Percentiles rank a stretch among this genome's conserved stretches.
These are phyloP conservation scores for Chenopodium formosanum DNA, from an alignment of 148 eudicot genomes.

Conservation along the genomic window DNA sequence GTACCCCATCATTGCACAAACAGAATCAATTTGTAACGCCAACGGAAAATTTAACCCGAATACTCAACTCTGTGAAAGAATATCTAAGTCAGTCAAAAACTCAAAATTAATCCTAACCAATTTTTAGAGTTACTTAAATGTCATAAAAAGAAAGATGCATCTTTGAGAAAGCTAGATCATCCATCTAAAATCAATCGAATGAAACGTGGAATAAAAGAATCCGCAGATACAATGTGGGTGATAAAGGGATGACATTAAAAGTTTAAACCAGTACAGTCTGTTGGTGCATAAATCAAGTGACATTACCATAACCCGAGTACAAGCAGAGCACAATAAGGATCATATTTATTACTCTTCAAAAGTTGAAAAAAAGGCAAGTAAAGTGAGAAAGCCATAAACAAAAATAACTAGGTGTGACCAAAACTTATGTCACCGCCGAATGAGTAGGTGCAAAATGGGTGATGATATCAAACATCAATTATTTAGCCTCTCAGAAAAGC, in stretches of 20 bases:
- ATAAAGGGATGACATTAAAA: constrained; percentile 12
- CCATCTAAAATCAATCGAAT: background rate
- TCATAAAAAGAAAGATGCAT: background rate
- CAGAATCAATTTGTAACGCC: constrained; percentile 16
- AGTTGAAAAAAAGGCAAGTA: background rate
- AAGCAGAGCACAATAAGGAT: background rate
- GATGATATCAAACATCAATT: constrained; percentile 16
- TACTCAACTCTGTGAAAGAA: background rate
- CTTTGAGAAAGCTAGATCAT: background rate
- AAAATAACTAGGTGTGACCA: constrained; percentile 19
- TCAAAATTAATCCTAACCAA: background rate
- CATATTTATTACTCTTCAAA: constrained; percentile 14
- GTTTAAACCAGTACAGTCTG: background rate
- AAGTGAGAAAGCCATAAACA: constrained; percentile 16
- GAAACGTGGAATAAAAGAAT: background rate
- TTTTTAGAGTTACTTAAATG: background rate
- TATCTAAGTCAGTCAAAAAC: background rate
- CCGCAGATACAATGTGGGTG: background rate
- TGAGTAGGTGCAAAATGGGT: constrained; percentile 17
- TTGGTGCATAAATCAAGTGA: constrained; percentile 9
- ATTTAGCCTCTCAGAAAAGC: background rate
- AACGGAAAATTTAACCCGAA: background rate
- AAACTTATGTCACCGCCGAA: constrained; percentile 28
- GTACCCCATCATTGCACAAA: constrained; percentile 2
- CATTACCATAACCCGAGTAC: background rate